Conservation (phyloP, 345 rosid genomes). For the Physaria fendleri region DNA sequence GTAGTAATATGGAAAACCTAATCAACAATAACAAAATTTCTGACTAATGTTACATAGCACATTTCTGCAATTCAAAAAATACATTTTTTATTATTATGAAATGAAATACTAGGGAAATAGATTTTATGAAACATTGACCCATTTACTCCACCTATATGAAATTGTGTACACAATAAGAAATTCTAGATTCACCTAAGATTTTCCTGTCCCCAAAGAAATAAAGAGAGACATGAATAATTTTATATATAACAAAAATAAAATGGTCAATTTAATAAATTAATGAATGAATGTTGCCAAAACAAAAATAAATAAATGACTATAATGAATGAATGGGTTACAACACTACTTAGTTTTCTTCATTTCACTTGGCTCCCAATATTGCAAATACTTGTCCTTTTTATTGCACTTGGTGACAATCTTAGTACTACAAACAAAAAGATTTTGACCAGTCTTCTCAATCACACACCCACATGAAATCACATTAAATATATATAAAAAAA, state of each 20-base stretch:
- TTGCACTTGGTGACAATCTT: constrained; percentile 40
- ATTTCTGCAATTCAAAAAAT: not conserved
- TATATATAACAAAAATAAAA: not conserved
- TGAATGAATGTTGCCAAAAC: constrained; percentile 15
- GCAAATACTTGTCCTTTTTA: constrained; percentile 33
- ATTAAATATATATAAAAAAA: not conserved
- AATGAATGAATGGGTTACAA: constrained; percentile 25
- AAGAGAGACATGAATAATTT: constrained; percentile 17
- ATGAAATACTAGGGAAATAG: not conserved
- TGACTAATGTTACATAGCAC: not conserved
- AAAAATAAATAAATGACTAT: not conserved
- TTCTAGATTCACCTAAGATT: constrained; percentile 31
- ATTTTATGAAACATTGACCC: constrained; percentile 16
- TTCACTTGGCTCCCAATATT: constrained; percentile 28
- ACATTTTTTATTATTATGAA: not conserved
- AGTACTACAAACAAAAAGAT: constrained; percentile 33
- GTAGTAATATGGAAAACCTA: not conserved
- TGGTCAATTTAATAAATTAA: not conserved
- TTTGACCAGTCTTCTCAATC: constrained; percentile 37
- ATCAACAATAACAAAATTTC: not conserved
- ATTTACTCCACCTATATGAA: constrained; percentile 17
- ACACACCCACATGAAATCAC: constrained; percentile 27
- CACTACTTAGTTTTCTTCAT: constrained; percentile 3
- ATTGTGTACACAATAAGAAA: constrained; percentile 22
- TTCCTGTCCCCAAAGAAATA: constrained; percentile 25